Percentiles rank a stretch among this genome's conserved stretches.
These are phyloP conservation scores for Stentor roeselii DNA, from an alignment of 73 alveolate species.

Conservation along the genomic window DNA sequence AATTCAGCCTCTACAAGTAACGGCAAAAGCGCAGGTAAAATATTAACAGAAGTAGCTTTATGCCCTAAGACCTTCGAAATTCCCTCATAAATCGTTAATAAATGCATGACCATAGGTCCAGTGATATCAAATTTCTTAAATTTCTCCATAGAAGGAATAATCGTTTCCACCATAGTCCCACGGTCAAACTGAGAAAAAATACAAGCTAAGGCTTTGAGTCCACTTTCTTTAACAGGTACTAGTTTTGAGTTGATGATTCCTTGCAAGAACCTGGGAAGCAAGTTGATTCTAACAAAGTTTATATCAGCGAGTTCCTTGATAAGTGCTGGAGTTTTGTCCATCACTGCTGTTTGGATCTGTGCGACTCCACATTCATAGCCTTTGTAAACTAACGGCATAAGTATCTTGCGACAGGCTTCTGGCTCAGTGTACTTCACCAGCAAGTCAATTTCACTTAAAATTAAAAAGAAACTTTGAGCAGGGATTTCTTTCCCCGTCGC, in stretches of 20 bases:
- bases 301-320: slow-evolving; percentile 64
- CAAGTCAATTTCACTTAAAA: slow-evolving; percentile 39
- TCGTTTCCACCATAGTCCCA: slow-evolving; percentile 62
- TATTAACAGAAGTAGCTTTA: slow-evolving; percentile 81
- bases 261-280: slow-evolving; percentile 74
- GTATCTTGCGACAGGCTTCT: slow-evolving; percentile 29
- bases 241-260: slow-evolving; percentile 46
- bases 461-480: slow-evolving; percentile 49
- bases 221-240: slow-evolving; percentile 54
- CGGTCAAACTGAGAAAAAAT: slow-evolving; percentile 66
- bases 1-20: slow-evolving; percentile 75
- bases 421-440: slow-evolving; percentile 45
- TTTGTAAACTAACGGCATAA: slow-evolving; percentile 47
- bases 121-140: slow-evolving; percentile 65
- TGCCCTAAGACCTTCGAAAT: slow-evolving; percentile 69
- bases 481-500: slow-evolving; percentile 58
- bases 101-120: slow-evolving; percentile 71
- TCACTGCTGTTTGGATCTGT: slow-evolving; percentile 69
- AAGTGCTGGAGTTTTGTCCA: slow-evolving; percentile 59
- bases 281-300: slow-evolving; percentile 62
- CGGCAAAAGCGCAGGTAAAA: slow-evolving; percentile 82
- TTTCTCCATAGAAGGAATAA: slow-evolving; percentile 66
- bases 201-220: slow-evolving; percentile 54
- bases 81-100: slow-evolving; percentile 72
- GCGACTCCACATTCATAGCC: slow-evolving; percentile 89